Base-by-base conservation (phyloP, 176 grass and related monocot genomes). In the Musa troglodytarum region DNA sequence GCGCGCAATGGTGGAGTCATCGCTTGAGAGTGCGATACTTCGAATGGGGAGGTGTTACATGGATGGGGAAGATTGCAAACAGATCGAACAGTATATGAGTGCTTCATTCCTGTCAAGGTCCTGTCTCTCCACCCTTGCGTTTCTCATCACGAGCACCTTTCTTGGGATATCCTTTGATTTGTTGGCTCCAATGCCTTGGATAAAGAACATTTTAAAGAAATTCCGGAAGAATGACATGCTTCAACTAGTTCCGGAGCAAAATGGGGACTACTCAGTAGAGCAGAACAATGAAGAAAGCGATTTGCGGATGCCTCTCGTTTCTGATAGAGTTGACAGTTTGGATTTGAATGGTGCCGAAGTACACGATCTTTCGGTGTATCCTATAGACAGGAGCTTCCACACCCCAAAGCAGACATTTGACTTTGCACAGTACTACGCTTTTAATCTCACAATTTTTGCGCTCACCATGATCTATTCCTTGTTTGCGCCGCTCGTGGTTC, bases 171-270 rank as follows among this genome's bases (percentile, higher is more conserved):
- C 95, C 28, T 99, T 94, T 81, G 95, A 99, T 86, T 83, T 99
- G 76, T 68, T 99, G 76, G 90, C 95, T 50, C 95, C 95, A 50
- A 71, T 99, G 52, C 95, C 95, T 59, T 99, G 81, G 82, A 94
- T 99, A 87, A 99, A 99, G 74, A 83, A 99, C 79, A 89, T 94
- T 66, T 62, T 99, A 80, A 99, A 86, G 82, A 99, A 99, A 79
- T 99, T 99, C 71, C 86, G 79, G 10, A 99, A 99, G 81, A 99
- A 99, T 87, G 95, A 99, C 76, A 99, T 99, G 95, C 71, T 99
- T 26, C 95, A 99, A 50, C 74, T 99, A 25, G 95, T 99, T 56
- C 95, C 95, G 16, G 95, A 99, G 83, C 86, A 94, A 84, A 94
- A 89, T 68, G 90, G 89, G 78, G 82, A 99, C 24, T 87, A 84